A percentile compares a stretch with the other conserved stretches of the same genome.
These are phyloP conservation scores for Artemisia argyi DNA, from an alignment of 129 eudicot genomes.

Conservation along the genomic window DNA sequence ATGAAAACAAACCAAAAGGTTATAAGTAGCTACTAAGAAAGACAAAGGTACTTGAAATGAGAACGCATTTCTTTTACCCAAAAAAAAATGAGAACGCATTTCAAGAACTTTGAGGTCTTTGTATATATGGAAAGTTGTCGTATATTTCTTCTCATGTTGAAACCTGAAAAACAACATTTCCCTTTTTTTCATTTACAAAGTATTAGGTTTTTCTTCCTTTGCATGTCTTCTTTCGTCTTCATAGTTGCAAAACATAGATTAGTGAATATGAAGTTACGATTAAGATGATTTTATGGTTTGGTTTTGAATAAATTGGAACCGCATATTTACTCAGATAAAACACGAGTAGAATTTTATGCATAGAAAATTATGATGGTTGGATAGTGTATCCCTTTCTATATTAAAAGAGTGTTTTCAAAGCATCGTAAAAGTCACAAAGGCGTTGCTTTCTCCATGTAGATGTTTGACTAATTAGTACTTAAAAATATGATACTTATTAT, in stretches of 20 bases:
- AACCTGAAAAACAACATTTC: slow-evolving; percentile 4
- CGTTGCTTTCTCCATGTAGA: slow-evolving; percentile 7
- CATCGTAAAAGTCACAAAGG: slow-evolving; percentile 17
- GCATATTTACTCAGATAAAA: too few species aligned
- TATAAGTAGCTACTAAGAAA: not conserved
- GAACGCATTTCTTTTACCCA: slow-evolving; percentile 25
- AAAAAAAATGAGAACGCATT: slow-evolving; percentile 22
- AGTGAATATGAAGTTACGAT: too few species aligned
- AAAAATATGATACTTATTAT: too few species aligned
- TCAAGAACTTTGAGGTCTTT: slow-evolving; percentile 27
- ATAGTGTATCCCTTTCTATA: slow-evolving; percentile 21
- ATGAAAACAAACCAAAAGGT: slow-evolving; percentile 17
- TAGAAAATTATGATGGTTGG: slow-evolving; percentile 15
- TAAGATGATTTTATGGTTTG: too few species aligned
- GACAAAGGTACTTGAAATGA: slow-evolving; percentile 2
- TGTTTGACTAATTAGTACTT: not conserved
- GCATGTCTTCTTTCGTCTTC: too few species aligned
- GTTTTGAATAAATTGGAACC: too few species aligned
- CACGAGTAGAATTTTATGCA: not conserved
- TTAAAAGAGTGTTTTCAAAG: slow-evolving; percentile 32
- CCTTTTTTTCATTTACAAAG: not conserved
- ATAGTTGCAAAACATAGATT: too few species aligned
- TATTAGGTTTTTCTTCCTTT: too few species aligned
- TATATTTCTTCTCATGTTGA: slow-evolving; percentile 23
- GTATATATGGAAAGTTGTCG: slow-evolving; percentile 30